Evolutionary conservation across 2,329 filamentous ascomycete species (phyloP).

Genomic region (Cercospora beticola): DNA sequence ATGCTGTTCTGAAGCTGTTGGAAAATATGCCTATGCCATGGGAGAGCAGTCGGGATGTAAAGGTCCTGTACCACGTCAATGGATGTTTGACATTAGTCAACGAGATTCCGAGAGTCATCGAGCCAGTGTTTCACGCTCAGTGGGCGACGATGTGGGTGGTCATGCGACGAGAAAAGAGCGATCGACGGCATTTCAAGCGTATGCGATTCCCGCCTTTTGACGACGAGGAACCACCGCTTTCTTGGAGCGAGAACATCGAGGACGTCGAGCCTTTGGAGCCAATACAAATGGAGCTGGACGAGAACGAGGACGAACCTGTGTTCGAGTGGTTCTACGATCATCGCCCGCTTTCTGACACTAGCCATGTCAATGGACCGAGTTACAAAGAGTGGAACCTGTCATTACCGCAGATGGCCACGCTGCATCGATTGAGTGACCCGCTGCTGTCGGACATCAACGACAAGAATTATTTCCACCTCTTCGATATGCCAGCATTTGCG

Average conservation of each 20-base stretch:
- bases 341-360: conserved; percentile 81
- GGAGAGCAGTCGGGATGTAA: conserved; percentile 94
- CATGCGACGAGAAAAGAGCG: conserved; percentile 97
- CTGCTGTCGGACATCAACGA: conserved; percentile 89
- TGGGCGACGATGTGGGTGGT: conserved; percentile 99
- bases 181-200: conserved; percentile 91
- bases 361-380: conserved; percentile 92
- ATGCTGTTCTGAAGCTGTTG: conserved; percentile 91
- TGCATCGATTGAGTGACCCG: conserved; percentile 88
- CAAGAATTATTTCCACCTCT: conserved; percentile 97
- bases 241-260: conserved; percentile 98
- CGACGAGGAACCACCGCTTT: conserved; percentile 94
- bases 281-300: conserved; percentile 97
- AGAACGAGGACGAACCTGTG: conserved; percentile 85
- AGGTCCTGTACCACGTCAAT: conserved; percentile 97
- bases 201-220: conserved; percentile 99
- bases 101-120: conserved; percentile 92
- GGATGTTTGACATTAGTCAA: conserved; percentile 96
- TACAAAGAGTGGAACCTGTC: conserved; percentile 95
- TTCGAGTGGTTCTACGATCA: conserved; percentile 99
- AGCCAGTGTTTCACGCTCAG: conserved; percentile 95
- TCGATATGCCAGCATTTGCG: conserved; percentile 90
- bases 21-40: conserved; percentile 99
- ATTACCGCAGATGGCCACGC: conserved; percentile 90
- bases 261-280: conserved; percentile 96